Percentiles rank a stretch among this genome's conserved stretches.
These are phyloP conservation scores for Colletotrichum gloeosporioides DNA, from an alignment of 2,329 filamentous ascomycete genomes.

Conservation along the genomic window DNA sequence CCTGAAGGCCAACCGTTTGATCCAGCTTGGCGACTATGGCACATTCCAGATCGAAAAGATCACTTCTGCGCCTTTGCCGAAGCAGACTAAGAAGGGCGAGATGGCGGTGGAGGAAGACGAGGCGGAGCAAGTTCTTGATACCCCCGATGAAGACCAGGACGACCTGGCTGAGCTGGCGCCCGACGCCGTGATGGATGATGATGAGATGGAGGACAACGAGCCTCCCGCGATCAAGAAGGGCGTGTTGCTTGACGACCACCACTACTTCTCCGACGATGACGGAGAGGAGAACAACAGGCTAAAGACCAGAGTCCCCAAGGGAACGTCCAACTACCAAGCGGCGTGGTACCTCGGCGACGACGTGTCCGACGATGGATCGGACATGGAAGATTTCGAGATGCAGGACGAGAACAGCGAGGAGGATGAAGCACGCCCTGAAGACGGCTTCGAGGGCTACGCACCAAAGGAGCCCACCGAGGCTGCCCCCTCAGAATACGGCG, in stretches of 20 bases:
- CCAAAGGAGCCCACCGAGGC: slow-evolving; percentile 75
- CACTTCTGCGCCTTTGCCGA: slow-evolving; percentile 72
- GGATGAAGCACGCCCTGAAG: slow-evolving; percentile 73
- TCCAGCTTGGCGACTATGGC: slow-evolving; percentile 94
- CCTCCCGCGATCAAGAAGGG: slow-evolving; percentile 71
- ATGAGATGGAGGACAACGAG: slow-evolving; percentile 44
- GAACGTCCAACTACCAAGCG: slow-evolving; percentile 92
- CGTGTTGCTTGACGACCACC: slow-evolving; percentile 93
- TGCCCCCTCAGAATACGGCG: slow-evolving; percentile 87
- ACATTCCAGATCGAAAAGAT: slow-evolving; percentile 93
- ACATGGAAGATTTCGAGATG: slow-evolving; percentile 71
- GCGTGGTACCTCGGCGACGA: slow-evolving; percentile 87
- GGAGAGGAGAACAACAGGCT: slow-evolving; percentile 59
- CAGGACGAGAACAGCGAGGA: slow-evolving; percentile 64
- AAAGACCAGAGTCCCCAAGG: slow-evolving; percentile 82
- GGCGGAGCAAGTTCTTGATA: slow-evolving; percentile 66
- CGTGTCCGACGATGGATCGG: slow-evolving; percentile 82
- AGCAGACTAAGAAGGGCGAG: slow-evolving; percentile 62
- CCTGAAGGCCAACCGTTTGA: slow-evolving; percentile 86
- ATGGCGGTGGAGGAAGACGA: slow-evolving; percentile 71
- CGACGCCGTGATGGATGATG: slow-evolving; percentile 72
- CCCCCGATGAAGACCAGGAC: slow-evolving; percentile 80
- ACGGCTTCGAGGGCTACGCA: slow-evolving; percentile 77
- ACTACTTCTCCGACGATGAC: slow-evolving; percentile 95
- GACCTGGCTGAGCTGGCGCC: slow-evolving; percentile 84